Conservation (phyloP, 495 filamentous ascomycete species). For the Lophiotrema nucula region DNA sequence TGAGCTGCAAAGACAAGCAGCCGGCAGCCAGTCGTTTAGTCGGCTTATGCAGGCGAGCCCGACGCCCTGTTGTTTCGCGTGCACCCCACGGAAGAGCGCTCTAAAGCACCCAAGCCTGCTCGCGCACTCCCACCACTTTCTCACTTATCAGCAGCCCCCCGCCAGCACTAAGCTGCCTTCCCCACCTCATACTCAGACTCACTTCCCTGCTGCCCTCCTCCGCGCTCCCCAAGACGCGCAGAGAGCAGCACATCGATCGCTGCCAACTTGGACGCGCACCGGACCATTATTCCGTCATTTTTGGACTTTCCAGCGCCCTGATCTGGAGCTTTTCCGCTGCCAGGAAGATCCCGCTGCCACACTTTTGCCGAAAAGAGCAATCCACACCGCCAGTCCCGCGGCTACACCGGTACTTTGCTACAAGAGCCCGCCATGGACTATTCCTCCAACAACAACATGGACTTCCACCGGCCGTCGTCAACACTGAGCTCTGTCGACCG, state of each 20-base stretch:
- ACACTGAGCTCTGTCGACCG: constrained; percentile 31
- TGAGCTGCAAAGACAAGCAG: no score
- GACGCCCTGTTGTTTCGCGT: constrained; percentile 23
- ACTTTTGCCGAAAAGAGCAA: constrained; percentile 36
- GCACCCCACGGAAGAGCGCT: constrained; percentile 20
- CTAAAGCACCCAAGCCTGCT: background rate
- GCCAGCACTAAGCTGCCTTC: constrained; percentile 18
- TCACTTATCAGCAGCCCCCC: constrained; percentile 24
- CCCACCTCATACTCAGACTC: constrained; percentile 6
- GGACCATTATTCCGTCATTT: background rate
- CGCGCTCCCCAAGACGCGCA: constrained; percentile 6
- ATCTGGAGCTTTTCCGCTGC: constrained; percentile 11
- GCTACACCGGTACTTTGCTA: constrained; percentile 40
- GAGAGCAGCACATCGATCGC: constrained; percentile 8
- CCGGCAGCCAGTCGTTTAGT: no score
- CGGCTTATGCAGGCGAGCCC: no score
- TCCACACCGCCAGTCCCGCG: constrained; percentile 40
- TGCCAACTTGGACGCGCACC: constrained; percentile 4
- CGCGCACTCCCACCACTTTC: background rate
- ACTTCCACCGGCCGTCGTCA: constrained; percentile 37
- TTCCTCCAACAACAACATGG: constrained; percentile 21
- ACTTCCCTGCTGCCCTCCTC: constrained; percentile 13
- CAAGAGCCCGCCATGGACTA: constrained; percentile 36
- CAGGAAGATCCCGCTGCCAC: constrained; percentile 20
- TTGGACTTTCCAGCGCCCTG: background rate